Evolutionary conservation across 768 basidiomycete genomes (phyloP).

Genomic region (Leccinum imitatum): DNA sequence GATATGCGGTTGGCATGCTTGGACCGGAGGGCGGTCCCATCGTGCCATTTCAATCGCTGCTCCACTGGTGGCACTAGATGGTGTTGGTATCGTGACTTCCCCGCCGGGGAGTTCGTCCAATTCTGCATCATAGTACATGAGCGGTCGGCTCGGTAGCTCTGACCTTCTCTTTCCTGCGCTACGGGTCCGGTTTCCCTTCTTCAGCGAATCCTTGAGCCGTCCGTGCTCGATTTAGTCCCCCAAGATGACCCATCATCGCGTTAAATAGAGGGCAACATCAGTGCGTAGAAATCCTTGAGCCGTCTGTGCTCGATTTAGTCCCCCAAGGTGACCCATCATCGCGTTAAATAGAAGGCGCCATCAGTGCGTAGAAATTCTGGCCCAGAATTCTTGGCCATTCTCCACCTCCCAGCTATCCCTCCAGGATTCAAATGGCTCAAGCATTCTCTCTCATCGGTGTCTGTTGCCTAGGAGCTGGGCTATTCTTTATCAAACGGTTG

Average conservation of each 20-base stretch:
- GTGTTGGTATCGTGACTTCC: neutral
- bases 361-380: neutral
- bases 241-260: neutral
- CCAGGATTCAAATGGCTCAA: neutral
- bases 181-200: neutral
- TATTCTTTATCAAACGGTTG: slow-evolving; percentile 8
- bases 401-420: neutral
- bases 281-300: neutral
- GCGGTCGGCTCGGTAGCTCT: too few relatives aligned
- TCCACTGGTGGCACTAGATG: neutral
- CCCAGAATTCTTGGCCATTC: neutral
- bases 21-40: too few relatives aligned
- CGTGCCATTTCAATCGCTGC: too few relatives aligned
- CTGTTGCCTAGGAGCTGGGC: slow-evolving; percentile 19
- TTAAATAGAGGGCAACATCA: neutral
- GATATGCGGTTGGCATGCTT: too few relatives aligned
- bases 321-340: neutral
- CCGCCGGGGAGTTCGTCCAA: neutral
- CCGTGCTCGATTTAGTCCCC: neutral
- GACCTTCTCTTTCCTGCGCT: neutral
- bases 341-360: neutral
- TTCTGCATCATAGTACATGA: neutral
- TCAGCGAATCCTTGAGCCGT: neutral
- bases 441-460: neutral
- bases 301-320: neutral